Evolutionary conservation across 208 protist species (phyloP).

Genomic region (Leishmania martiniquensis): DNA sequence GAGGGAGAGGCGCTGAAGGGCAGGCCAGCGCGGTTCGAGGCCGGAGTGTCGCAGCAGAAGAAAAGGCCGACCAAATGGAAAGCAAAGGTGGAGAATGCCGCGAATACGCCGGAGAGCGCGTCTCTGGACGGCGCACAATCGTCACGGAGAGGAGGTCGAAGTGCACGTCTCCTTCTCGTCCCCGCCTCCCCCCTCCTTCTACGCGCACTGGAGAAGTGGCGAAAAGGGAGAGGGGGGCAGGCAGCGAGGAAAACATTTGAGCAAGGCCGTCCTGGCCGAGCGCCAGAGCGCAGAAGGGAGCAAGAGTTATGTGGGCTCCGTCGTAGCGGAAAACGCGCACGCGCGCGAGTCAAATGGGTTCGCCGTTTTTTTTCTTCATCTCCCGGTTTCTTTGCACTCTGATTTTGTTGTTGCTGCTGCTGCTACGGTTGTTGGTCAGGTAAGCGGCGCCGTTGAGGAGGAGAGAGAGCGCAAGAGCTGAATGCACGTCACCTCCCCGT

Average conservation of each 20-base stretch:
- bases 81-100: background rate
- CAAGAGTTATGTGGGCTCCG: background rate
- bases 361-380: background rate
- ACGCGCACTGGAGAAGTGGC: background rate
- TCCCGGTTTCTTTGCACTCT: background rate
- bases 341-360: background rate
- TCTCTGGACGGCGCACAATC: background rate
- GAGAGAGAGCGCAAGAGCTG: no score
- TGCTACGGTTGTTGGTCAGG: no score
- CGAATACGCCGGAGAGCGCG: background rate
- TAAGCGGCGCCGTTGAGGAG: background rate
- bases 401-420: no score
- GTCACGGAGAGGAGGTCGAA: no score
- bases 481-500: no score
- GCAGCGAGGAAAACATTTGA: background rate
- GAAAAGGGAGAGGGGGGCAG: background rate
- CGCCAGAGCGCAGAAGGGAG: background rate
- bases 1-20: background rate
- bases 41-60: background rate
- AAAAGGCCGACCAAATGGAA: background rate
- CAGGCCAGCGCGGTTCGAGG: background rate
- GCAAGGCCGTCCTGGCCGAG: no score
- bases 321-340: background rate
- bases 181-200: no score
- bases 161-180: background rate